A percentile compares a stretch with the other conserved stretches of the same genome.
Evolutionary conservation across 108 stramenopile species (phyloP).

Genomic region (Discostella pseudostelligera): DNA sequence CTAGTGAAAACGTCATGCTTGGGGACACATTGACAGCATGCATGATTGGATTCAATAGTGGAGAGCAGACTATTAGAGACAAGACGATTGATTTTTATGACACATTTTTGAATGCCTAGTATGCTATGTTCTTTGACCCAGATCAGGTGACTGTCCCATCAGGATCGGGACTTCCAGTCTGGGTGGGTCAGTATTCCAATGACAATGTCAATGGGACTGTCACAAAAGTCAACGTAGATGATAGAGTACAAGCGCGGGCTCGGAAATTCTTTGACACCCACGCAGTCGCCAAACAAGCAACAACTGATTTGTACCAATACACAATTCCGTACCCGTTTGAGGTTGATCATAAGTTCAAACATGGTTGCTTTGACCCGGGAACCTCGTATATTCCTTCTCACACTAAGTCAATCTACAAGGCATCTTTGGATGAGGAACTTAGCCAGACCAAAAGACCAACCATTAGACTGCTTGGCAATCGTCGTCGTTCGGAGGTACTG

Average conservation of each 20-base stretch:
- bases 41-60: constrained; percentile 3
- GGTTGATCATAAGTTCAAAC: background rate
- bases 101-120: constrained; percentile 5
- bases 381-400: constrained; percentile 7
- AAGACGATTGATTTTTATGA: constrained; percentile 8
- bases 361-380: background rate
- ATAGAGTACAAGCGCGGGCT: background rate
- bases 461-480: no score
- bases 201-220: constrained; percentile 6
- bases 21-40: constrained; percentile 14
- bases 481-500: no score
- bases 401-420: constrained; percentile 10
- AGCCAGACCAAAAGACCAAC: no score
- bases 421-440: no score
- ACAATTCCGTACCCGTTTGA: constrained; percentile 2
- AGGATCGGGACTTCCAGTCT: constrained; percentile 1
- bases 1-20: constrained; percentile 7
- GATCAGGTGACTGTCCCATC: background rate
- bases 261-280: constrained; percentile 15
- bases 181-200: constrained; percentile 8
- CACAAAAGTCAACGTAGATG: background rate
- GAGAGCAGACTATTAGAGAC: background rate
- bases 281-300: constrained; percentile 8
- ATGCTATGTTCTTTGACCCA: background rate
- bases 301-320: constrained; percentile 1